Base-by-base conservation (phyloP, 2,329 filamentous ascomycete species). In the Proliferodiscus dingleyae region DNA sequence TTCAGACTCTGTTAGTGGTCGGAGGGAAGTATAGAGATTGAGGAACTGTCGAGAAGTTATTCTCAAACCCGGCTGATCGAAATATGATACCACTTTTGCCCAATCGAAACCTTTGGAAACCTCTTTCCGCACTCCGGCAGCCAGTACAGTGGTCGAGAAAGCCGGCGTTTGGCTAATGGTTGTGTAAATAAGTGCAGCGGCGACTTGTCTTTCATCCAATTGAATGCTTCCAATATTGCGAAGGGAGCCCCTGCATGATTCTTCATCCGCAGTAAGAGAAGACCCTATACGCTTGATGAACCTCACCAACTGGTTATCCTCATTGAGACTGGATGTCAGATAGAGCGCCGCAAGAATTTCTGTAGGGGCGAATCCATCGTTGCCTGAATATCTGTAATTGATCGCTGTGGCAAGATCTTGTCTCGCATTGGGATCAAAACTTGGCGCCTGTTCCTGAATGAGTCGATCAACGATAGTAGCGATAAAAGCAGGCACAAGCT, bases 391-490 rank as follows among this genome's bases (percentile, higher is more conserved):
- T 76, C 75, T 46, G 83, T 75, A 53, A 82, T 85, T 61, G 79
- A 75, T 77, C 37, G 72, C 70, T 32, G 84, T 52, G 46, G 77
- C 74, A 11, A 87, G 75, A 60, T 89, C 85, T 52, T 83, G 74
- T 61, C 86, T 81, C 46, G 80, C 83, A 43, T 83, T 76, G 44
- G 89, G 81, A 59, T 86, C 87, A 71, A 94, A 94, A 64, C 85
- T 89, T 21, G 86, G 87, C 23, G 89, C 89, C 41, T 90, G 89
- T 57, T 90, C 83, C 66, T 93, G 83, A 44, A 95, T 82, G 58
- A 94, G 86, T 56, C 88, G 86, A 65, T 95, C 88, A 65, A 96
- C 74, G 47, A 95, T 83, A 48, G 83, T 72, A 39, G 87, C 86
- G 49, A 96, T 75, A 62, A 93, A 89, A 33, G 78, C 69, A 23